Evolutionary conservation across 441 rosid species (phyloP), one percentile per base, ranked within the genome.

Genomic region (Gossypium laxum): DNA sequence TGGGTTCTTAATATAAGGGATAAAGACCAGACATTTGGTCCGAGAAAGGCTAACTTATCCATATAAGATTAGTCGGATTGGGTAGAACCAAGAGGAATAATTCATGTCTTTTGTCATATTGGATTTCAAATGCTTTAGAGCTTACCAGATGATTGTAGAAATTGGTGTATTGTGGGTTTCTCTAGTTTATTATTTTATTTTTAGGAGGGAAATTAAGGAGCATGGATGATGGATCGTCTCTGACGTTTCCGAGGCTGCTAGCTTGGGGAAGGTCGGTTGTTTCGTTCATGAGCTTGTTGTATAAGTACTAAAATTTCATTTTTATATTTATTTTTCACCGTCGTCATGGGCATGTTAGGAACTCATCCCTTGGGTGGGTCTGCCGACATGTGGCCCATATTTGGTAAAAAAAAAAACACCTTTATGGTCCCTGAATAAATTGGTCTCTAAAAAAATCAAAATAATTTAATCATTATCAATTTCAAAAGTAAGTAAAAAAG

Each of bases 251-350:
- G 17, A 41, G 30, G 68, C 11, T 0, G 43, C 52, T 67, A 50
- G 52, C 30, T 67, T 28, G 24, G 56, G 45, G 5, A 2, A 14
- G 45, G 70, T 66, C 70, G 70, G 57, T 48, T 26, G 57, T n/a
- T 66, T 66, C 43, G 28, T 10, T 41, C 47, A 10, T 41, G n/a
- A 41, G 47, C 47, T 10, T 41, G n/a, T 41, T 41, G 47, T 41
- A 41, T 14, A 24, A 14, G 2, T 6, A 22, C n/a, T 66, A 5
- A 65, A 48, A 0, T 2, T 8, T 5, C 7, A 28, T n/a, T 26
- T 26, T 26, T 26, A 4, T 1, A 22, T 10, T 45, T 18, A 21
- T 50, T 48, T 6, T 26, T 7, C 71, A 24, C 38, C 26, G 19
- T 12, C 21, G 6, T n/a, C 38, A 45, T 45, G 41, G 38, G 71